Evolutionary conservation across 2,329 filamentous ascomycete genomes (phyloP).

Genomic region (Verticillium albo-atrum): DNA sequence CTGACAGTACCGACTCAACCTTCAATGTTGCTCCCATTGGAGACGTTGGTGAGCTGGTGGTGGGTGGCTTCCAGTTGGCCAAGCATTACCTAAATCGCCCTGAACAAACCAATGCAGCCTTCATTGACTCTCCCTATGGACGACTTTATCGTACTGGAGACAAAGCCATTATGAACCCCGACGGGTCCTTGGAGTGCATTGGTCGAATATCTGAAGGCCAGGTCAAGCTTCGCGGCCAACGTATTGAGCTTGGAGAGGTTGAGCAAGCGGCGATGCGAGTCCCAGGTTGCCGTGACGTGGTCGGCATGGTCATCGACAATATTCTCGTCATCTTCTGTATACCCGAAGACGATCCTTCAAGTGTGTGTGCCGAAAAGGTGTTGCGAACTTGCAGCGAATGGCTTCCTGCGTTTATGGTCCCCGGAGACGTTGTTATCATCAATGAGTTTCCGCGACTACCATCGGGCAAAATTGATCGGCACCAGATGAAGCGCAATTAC

Average conservation of each 20-base stretch:
- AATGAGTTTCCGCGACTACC: constrained; percentile 66
- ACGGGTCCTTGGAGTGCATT: constrained; percentile 75
- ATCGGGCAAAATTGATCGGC: constrained; percentile 80
- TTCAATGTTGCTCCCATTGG: constrained; percentile 58
- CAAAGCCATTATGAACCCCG: constrained; percentile 62
- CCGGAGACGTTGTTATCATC: constrained; percentile 64
- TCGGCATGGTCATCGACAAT: constrained; percentile 63
- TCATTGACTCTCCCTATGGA: constrained; percentile 65
- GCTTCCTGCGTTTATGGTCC: constrained; percentile 82
- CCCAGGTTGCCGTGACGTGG: constrained; percentile 57
- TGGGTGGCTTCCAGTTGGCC: constrained; percentile 78
- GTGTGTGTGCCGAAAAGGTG: not conserved
- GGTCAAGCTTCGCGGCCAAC: constrained; percentile 80
- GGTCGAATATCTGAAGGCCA: constrained; percentile 78
- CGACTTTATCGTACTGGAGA: constrained; percentile 81
- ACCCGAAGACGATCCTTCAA: constrained; percentile 30
- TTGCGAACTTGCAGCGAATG: constrained; percentile 58
- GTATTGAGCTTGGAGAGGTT: constrained; percentile 75
- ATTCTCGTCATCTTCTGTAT: constrained; percentile 73
- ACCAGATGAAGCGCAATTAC: constrained; percentile 40
- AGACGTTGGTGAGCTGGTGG: constrained; percentile 71
- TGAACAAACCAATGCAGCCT: constrained; percentile 68
- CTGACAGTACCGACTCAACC: constrained; percentile 19
- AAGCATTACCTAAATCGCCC: constrained; percentile 76
- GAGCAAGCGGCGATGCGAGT: constrained; percentile 65